These are phyloP conservation scores for Camelina neglecta DNA, from an alignment of 345 rosid genomes.

Conservation along the genomic window DNA sequence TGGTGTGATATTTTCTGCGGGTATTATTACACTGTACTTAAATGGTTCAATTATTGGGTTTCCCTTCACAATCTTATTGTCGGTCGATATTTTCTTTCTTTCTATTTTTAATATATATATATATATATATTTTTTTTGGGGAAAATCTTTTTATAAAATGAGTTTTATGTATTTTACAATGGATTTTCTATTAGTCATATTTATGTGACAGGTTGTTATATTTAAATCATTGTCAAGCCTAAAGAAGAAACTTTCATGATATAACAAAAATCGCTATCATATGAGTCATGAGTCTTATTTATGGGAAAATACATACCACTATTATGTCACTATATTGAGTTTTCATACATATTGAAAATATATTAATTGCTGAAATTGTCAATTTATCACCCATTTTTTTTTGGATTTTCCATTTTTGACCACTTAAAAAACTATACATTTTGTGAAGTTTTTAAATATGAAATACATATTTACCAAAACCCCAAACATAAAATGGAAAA, in stretches of 20 bases:
- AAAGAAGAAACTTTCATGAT: slow-evolving; percentile 22
- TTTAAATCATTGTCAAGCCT: slow-evolving; percentile 12
- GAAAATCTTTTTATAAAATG: too few relatives aligned
- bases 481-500: too few relatives aligned
- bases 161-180: background rate
- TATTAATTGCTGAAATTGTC: too few relatives aligned
- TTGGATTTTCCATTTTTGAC: too few relatives aligned
- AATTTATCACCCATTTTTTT: too few relatives aligned
- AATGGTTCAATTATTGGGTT: slow-evolving; percentile 30
- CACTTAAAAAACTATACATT: too few relatives aligned
- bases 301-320: background rate
- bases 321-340: slow-evolving; percentile 1
- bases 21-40: slow-evolving; percentile 22
- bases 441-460: too few relatives aligned
- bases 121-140: too few relatives aligned
- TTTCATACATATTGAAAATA: background rate
- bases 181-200: background rate
- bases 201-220: slow-evolving; percentile 8
- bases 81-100: slow-evolving; percentile 11
- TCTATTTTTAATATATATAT: background rate
- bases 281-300: slow-evolving; percentile 10
- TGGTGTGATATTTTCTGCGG: slow-evolving; percentile 24
- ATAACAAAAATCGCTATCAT: background rate
- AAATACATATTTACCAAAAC: too few relatives aligned
- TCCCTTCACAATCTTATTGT: slow-evolving; percentile 30